phyloP scores from a whole-genome alignment of 2,329 filamentous ascomycete genomes.

The Acrocalymma vagum region DNA sequence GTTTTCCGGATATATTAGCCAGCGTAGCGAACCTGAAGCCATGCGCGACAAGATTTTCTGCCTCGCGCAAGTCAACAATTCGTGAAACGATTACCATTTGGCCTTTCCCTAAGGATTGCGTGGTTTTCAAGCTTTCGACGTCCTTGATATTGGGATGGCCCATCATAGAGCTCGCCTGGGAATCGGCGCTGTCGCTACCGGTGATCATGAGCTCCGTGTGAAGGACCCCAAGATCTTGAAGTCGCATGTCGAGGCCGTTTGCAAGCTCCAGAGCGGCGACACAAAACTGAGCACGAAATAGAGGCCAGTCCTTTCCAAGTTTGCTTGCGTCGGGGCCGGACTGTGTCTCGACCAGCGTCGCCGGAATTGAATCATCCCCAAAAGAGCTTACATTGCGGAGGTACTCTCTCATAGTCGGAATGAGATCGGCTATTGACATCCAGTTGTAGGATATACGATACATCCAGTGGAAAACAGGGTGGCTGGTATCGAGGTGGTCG shows the following conservation, averaged over 20 bases:
- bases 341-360: constrained; percentile 58
- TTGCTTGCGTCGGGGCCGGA: constrained; percentile 50
- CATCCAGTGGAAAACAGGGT: constrained; percentile 84
- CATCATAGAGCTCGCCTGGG: constrained; percentile 4
- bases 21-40: constrained; percentile 75
- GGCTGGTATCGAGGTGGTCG: constrained; percentile 75
- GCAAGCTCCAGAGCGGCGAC: constrained; percentile 76
- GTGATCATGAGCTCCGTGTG: constrained; percentile 78
- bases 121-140: constrained; percentile 37
- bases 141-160: constrained; percentile 5
- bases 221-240: constrained; percentile 70
- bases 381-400: constrained; percentile 45
- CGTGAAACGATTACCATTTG: constrained; percentile 81
- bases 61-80: constrained; percentile 65
- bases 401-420: constrained; percentile 74
- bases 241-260: constrained; percentile 65
- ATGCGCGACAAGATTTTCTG: constrained; percentile 68
- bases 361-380: constrained; percentile 16
- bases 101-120: constrained; percentile 65
- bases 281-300: constrained; percentile 84
- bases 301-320: constrained; percentile 70
- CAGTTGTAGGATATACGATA: constrained; percentile 81
- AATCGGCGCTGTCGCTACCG: constrained; percentile 49
- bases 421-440: constrained; percentile 69
- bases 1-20: constrained; percentile 5